Percentiles rank a stretch among this genome's conserved stretches.
Evolutionary conservation across 2,329 filamentous ascomycete genomes (phyloP).

Genomic region (Conoideocrella luteorostrata): DNA sequence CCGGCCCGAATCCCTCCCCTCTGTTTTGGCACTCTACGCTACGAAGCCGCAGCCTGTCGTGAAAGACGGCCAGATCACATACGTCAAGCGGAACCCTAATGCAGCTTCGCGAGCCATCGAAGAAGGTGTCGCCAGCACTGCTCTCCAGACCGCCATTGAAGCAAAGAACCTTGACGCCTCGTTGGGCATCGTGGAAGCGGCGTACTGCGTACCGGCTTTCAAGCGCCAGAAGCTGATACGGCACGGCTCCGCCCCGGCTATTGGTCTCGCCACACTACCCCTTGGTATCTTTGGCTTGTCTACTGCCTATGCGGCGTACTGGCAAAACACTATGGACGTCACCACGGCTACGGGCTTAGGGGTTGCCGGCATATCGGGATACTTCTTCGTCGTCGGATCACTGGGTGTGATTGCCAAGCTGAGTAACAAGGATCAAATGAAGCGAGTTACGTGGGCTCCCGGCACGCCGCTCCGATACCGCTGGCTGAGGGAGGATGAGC

Average conservation of each 20-base stretch:
- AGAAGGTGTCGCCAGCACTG: conserved; percentile 60
- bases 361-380: conserved; percentile 75
- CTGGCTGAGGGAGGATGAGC: conserved; percentile 86
- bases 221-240: conserved; percentile 60
- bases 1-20: conserved; percentile 69
- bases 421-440: conserved; percentile 92
- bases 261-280: conserved; percentile 54
- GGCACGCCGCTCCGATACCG: conserved; percentile 75
- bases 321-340: conserved; percentile 67
- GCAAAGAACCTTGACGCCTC: conserved; percentile 72
- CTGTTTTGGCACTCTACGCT: conserved; percentile 75
- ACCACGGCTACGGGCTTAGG: conserved; percentile 68
- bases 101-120: conserved; percentile 67
- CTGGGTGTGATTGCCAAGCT: conserved; percentile 79
- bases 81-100: conserved; percentile 59
- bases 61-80: conserved; percentile 52
- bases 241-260: conserved; percentile 53
- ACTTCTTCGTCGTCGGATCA: conserved; percentile 72
- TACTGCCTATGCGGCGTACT: conserved; percentile 37
- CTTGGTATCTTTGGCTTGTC: conserved; percentile 65
- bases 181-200: conserved; percentile 65
- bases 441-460: conserved; percentile 80
- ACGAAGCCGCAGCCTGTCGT: conserved; percentile 68
- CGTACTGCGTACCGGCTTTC: conserved; percentile 62
- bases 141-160: conserved; percentile 73